Conservation (phyloP, 192 early-diverging fungal genomes). For the Funneliformis geosporum region DNA sequence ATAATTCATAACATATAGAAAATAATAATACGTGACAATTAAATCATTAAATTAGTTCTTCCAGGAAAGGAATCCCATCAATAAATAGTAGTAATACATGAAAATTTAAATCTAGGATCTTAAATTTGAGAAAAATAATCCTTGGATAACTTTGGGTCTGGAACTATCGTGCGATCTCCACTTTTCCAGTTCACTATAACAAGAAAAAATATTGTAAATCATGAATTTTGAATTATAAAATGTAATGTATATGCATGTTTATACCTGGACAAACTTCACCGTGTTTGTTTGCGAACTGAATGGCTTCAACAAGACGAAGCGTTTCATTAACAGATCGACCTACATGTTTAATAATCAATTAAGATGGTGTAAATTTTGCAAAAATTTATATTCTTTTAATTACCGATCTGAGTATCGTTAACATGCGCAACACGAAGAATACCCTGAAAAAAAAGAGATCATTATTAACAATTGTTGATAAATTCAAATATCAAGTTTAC, state of each 20-base stretch:
- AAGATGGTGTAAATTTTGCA: neutral
- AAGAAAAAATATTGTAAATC: slow-evolving; percentile 36
- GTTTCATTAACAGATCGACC: slow-evolving; percentile 82
- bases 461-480: slow-evolving; percentile 9
- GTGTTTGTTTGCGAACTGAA: slow-evolving; percentile 78
- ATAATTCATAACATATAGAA: too few species aligned
- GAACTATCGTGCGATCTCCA: slow-evolving; percentile 74
- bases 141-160: slow-evolving; percentile 50
- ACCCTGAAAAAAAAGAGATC: slow-evolving; percentile 26
- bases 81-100: too few species aligned
- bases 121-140: slow-evolving; percentile 25
- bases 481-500: too few species aligned
- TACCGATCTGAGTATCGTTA: slow-evolving; percentile 29
- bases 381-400: neutral
- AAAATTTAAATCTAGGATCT: neutral
- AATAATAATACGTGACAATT: too few species aligned
- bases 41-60: too few species aligned
- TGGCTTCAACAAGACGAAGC: slow-evolving; percentile 80
- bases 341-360: slow-evolving; percentile 39
- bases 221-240: neutral
- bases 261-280: slow-evolving; percentile 32
- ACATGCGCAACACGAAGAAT: slow-evolving; percentile 9
- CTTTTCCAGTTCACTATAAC: slow-evolving; percentile 79
- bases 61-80: too few species aligned
- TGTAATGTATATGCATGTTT: neutral